These are phyloP conservation scores for Xanthoconium purpureum DNA, from an alignment of 768 basidiomycete genomes.

Conservation along the genomic window DNA sequence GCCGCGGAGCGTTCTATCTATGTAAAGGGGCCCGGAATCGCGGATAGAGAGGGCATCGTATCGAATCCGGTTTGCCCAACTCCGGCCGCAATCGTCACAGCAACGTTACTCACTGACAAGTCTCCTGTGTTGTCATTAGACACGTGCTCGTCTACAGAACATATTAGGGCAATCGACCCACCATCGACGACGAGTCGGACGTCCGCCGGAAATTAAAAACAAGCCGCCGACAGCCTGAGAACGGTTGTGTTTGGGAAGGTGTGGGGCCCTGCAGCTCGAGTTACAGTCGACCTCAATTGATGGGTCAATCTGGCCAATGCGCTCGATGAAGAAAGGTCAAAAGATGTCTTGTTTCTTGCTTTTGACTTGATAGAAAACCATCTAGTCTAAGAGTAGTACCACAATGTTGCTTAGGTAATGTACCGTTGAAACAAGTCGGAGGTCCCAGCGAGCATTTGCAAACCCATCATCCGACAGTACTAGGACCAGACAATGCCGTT, in stretches of 20 bases:
- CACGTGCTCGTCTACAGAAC: slow-evolving; percentile 7
- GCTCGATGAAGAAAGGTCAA: not conserved
- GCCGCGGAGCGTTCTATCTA: slow-evolving; percentile 9
- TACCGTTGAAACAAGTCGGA: not conserved
- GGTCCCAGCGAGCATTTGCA: too few species aligned
- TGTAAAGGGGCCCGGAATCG: not conserved
- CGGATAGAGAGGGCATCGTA: slow-evolving; percentile 6
- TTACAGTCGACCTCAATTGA: not conserved
- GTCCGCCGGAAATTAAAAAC: slow-evolving; percentile 27
- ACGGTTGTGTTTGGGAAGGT: not conserved
- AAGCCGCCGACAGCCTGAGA: slow-evolving; percentile 13
- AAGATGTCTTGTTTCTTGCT: not conserved
- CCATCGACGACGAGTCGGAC: not conserved
- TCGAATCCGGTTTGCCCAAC: slow-evolving; percentile 4
- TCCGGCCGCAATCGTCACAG: slow-evolving; percentile 4
- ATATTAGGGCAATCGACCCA: slow-evolving; percentile 5
- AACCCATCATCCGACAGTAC: not conserved
- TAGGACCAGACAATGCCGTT: slow-evolving; percentile 59
- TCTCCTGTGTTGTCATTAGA: not conserved
- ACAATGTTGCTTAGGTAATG: slow-evolving; percentile 18
- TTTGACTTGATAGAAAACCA: not conserved
- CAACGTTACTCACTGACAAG: not conserved
- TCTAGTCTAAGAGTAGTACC: not conserved
- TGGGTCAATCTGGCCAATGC: not conserved
- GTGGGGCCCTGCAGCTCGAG: not conserved